These are phyloP conservation scores for Musa acuminata DNA, from an alignment of 176 grass and related monocot genomes.

Conservation along the genomic window DNA sequence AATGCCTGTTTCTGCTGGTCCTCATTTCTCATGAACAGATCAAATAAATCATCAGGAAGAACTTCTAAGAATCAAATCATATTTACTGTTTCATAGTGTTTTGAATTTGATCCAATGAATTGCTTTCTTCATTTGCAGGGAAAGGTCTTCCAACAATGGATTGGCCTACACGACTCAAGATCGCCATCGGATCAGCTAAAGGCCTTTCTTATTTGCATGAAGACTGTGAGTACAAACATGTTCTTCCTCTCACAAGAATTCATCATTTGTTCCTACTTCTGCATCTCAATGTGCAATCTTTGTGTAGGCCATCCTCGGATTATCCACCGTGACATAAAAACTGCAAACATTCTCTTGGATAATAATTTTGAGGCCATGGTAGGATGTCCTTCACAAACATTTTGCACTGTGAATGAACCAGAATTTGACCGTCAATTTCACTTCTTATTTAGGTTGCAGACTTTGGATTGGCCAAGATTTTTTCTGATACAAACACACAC, in stretches of 20 bases:
- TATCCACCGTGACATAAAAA: conserved; percentile 96
- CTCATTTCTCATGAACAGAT: too few species aligned
- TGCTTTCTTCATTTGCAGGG: conserved; percentile 21
- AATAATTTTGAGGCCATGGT: conserved; percentile 92
- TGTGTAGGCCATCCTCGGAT: conserved; percentile 70
- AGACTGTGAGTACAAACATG: conserved; percentile 51
- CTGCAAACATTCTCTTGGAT: conserved; percentile 83
- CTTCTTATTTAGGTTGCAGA: conserved; percentile 54
- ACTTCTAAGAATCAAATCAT: too few species aligned
- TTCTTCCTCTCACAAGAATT: background rate
- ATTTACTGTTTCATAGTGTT: background rate
- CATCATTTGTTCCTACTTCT: background rate
- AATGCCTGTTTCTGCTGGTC: background rate
- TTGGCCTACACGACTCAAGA: conserved; percentile 61
- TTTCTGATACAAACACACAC: conserved; percentile 80
- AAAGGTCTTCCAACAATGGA: conserved; percentile 59
- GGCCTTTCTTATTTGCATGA: conserved; percentile 95
- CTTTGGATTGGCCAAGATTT: conserved; percentile 81
- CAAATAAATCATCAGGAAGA: too few species aligned
- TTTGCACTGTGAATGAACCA: background rate
- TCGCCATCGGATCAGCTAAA: conserved; percentile 84
- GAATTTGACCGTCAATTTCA: background rate
- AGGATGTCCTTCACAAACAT: background rate
- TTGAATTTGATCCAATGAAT: background rate
- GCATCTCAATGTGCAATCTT: background rate